Percentiles rank a stretch among this genome's conserved stretches.
Conservation (phyloP, 2,329 filamentous ascomycete species). For the Scedosporium dehoogii region DNA sequence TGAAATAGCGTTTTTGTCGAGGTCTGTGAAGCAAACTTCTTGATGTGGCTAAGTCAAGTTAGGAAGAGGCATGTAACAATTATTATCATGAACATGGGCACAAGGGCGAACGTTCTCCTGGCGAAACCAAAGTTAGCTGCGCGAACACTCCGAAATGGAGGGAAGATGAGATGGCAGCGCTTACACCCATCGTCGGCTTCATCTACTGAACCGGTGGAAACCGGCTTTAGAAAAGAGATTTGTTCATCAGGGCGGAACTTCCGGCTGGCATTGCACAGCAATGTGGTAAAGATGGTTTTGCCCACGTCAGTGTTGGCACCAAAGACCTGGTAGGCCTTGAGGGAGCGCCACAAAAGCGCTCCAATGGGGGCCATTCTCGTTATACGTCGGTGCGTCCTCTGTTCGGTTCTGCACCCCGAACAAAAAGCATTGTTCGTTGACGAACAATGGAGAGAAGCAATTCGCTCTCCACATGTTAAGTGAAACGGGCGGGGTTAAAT, state of each 20-base stretch:
- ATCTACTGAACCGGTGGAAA: conserved; percentile 62
- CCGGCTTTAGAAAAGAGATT: conserved; percentile 65
- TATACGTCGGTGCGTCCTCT: not conserved
- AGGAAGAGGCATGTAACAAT: not conserved
- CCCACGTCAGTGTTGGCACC: conserved; percentile 79
- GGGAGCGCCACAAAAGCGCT: conserved; percentile 55
- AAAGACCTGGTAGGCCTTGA: conserved; percentile 66
- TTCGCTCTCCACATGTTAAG: not conserved
- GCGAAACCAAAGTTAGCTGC: not conserved
- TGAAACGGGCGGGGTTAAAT: not conserved
- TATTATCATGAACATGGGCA: not conserved
- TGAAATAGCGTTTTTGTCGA: conserved; percentile 52
- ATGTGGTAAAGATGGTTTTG: conserved; percentile 70
- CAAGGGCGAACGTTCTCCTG: too few species aligned
- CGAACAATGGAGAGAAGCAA: not conserved
- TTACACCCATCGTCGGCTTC: conserved; percentile 63
- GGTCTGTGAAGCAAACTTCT: conserved; percentile 43
- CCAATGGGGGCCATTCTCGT: conserved; percentile 36
- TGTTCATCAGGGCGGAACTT: conserved; percentile 32
- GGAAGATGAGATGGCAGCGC: conserved; percentile 2
- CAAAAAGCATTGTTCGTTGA: not conserved
- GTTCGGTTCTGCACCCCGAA: not conserved
- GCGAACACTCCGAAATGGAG: not conserved
- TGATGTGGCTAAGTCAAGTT: conserved; percentile 46
- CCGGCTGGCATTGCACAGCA: conserved; percentile 55